phyloP scores from a whole-genome alignment of 129 eudicot species.

The Flaveria ramosissima region DNA sequence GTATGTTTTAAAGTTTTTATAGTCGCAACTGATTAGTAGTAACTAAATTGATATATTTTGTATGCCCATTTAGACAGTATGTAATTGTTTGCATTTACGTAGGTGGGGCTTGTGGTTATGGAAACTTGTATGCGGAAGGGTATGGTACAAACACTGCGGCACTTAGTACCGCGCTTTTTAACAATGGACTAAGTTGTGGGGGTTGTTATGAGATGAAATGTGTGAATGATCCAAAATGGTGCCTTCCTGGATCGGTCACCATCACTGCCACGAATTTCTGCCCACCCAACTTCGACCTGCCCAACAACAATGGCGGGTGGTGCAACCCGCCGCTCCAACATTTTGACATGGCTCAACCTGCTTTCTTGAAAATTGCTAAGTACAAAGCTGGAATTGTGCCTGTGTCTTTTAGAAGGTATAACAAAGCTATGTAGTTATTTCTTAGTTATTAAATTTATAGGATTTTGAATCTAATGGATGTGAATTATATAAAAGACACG shows the following conservation, averaged over 20 bases:
- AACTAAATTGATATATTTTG: too few species aligned
- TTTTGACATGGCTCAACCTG: constrained; percentile 18
- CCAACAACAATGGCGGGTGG: background rate
- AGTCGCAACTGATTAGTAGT: background rate
- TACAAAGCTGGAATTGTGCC: constrained; percentile 19
- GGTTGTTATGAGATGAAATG: constrained; percentile 12
- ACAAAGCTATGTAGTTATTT: background rate
- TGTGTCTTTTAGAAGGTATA: constrained; percentile 7
- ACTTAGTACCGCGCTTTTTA: constrained; percentile 17
- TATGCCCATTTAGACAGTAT: background rate
- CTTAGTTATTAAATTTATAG: background rate
- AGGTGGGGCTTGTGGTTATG: constrained; percentile 19
- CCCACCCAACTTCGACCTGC: constrained; percentile 9
- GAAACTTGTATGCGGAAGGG: constrained; percentile 1
- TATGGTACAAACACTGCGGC: constrained; percentile 13
- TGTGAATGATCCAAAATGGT: background rate
- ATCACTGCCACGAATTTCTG: constrained; percentile 7
- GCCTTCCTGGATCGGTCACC: constrained; percentile 6
- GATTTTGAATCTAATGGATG: background rate
- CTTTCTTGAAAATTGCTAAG: constrained; percentile 7
- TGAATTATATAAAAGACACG: too few species aligned
- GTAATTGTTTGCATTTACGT: background rate
- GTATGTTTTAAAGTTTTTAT: constrained; percentile 21
- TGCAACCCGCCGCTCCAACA: constrained; percentile 15
- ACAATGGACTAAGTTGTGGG: constrained; percentile 10